phyloP scores from a whole-genome alignment of 345 rosid genomes.

The Kandelia obovata region DNA sequence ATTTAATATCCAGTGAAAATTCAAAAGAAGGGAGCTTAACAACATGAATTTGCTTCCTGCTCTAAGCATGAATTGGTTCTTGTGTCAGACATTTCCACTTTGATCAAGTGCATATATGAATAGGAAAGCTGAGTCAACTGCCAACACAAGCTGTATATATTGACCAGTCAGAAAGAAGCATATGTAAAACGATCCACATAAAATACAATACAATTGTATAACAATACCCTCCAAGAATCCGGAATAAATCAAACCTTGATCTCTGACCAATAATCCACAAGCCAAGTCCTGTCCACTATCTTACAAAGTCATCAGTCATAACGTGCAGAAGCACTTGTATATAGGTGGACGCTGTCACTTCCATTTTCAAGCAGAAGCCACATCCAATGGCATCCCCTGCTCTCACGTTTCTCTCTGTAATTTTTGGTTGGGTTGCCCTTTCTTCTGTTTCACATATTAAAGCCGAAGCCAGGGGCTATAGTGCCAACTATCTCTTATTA shows the following conservation, averaged over 20 bases:
- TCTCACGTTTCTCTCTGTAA: constrained; percentile 11
- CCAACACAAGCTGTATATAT: background rate
- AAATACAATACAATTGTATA: background rate
- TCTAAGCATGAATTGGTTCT: background rate
- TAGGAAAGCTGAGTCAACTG: constrained; percentile 19
- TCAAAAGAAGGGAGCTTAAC: no score
- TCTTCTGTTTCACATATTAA: constrained; percentile 16
- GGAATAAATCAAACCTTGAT: background rate
- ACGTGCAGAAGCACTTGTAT: no score
- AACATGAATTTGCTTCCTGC: no score
- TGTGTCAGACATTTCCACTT: constrained; percentile 16
- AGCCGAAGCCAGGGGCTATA: constrained; percentile 31
- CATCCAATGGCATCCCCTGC: constrained; percentile 21
- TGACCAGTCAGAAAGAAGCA: constrained; percentile 13
- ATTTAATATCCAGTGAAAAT: no score
- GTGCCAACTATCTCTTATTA: constrained; percentile 28
- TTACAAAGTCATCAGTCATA: no score
- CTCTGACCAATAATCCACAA: background rate
- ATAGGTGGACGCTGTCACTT: no score
- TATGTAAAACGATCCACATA: background rate
- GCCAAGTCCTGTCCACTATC: background rate
- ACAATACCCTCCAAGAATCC: background rate
- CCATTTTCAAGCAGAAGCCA: no score
- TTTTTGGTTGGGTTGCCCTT: constrained; percentile 20
- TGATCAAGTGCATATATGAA: background rate